Evolutionary conservation across 192 early-diverging fungal genomes (phyloP), one percentile per base, ranked within the genome.

Genomic region (Coemansia sp.): DNA sequence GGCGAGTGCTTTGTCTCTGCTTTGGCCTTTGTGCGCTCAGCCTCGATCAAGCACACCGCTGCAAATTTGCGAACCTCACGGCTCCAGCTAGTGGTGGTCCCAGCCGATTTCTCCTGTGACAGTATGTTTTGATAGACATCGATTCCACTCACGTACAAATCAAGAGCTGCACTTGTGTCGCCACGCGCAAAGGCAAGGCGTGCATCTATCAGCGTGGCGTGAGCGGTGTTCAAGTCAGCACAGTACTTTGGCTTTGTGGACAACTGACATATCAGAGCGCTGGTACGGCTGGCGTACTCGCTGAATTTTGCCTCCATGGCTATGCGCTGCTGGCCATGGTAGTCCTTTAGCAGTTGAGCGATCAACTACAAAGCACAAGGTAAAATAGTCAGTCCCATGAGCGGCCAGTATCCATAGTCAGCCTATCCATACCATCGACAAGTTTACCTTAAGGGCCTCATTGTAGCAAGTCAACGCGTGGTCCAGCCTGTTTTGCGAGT

Each of bases 11-110:
- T 20, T 20, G 45, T 6, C 18, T 44, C 22, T 15, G 39, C 52
- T 18, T 59, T 40, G 7, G 52, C 40, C 53, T 76, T 76, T 63
- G 61, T 61, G 39, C 32, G 18, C 55, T 80, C 78, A 5, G 78
- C 78, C 59, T 71, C 73, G 24, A 39, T 52, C 32, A 80, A 43
- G n/a, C 71, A 69, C 7, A 61, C 11, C 2, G 30, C 37, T 3
- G 73, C 73, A 67, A 70, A 74, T 16, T 60, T 50, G 22, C 62
- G 67, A n/a, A 80, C 69, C 67, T 80, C 78, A 20, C 77, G 72
- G 2, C 47, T 29, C 77, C 72, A 74, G 15, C 43, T 32, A 39
- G 20, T 20, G 35, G 44, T 20, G 37, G 47, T 2, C 49, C 59
- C 30, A 7, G 30, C 71, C 11, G 58, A 55, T 41, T 63, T 67